These are phyloP conservation scores for Candida khao-thaluensis DNA, from an alignment of 805 yeast genomes.

Conservation along the genomic window DNA sequence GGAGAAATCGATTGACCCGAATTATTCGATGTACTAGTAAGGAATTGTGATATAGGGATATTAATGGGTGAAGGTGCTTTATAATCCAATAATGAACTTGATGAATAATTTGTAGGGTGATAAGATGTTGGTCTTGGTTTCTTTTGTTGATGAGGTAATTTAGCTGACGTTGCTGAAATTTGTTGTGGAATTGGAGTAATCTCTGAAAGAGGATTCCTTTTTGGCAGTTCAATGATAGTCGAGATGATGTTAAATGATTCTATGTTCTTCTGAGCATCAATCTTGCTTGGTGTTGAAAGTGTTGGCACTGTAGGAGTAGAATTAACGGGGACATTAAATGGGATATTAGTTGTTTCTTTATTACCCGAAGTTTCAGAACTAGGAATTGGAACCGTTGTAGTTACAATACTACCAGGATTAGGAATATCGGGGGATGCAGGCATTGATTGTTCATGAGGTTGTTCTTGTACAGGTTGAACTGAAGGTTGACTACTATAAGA, in stretches of 20 bases:
- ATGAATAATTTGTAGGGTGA: constrained; percentile 60
- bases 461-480: constrained; percentile 3
- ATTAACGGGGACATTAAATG: constrained; percentile 4
- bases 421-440: not conserved
- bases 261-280: constrained; percentile 3
- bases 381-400: not conserved
- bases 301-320: constrained; percentile 8
- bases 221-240: constrained; percentile 18
- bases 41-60: constrained; percentile 20
- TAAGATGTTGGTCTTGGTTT: constrained; percentile 84
- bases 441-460: constrained; percentile 1
- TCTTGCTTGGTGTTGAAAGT: constrained; percentile 1
- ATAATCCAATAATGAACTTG: constrained; percentile 30
- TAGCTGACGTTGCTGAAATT: constrained; percentile 11
- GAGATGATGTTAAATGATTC: constrained; percentile 7
- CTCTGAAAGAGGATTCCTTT: constrained; percentile 15
- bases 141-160: constrained; percentile 46
- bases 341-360: not conserved
- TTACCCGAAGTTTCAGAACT: not conserved
- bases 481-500: constrained; percentile 17
- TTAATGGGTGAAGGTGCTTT: constrained; percentile 35
- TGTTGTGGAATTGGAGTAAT: constrained; percentile 8
- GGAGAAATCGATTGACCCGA: constrained; percentile 9
- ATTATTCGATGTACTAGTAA: constrained; percentile 10
- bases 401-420: too few species aligned